Evolutionary conservation across 2,329 filamentous ascomycete genomes (phyloP).

Genomic region (Penicillium thymicola): DNA sequence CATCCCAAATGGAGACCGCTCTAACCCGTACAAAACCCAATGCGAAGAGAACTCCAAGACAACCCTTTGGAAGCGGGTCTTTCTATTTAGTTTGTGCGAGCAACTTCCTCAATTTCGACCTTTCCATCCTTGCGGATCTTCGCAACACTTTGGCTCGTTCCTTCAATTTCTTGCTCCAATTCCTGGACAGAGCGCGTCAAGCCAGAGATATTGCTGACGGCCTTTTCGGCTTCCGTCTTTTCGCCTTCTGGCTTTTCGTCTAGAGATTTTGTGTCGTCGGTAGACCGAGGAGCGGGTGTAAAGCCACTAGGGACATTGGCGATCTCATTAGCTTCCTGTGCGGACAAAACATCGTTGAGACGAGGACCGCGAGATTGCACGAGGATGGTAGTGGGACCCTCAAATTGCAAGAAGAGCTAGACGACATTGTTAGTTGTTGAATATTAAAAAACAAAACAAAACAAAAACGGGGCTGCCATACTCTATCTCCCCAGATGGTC

Average conservation of each 20-base stretch:
- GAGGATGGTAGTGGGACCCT: constrained; percentile 79
- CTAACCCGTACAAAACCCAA: constrained; percentile 15
- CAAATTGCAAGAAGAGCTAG: constrained; percentile 80
- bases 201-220: constrained; percentile 23
- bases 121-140: constrained; percentile 60
- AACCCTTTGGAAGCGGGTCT: constrained; percentile 7
- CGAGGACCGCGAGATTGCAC: constrained; percentile 82
- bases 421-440: constrained; percentile 1
- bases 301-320: constrained; percentile 75
- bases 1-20: constrained; percentile 17
- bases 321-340: constrained; percentile 82
- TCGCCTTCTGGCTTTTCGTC: constrained; percentile 5
- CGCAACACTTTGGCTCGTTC: constrained; percentile 45
- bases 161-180: constrained; percentile 31
- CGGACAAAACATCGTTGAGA: constrained; percentile 72
- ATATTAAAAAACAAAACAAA: neutral
- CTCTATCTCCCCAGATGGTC: constrained; percentile 87
- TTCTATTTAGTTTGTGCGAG: constrained; percentile 17
- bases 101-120: constrained; percentile 56
- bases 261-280: constrained; percentile 9
- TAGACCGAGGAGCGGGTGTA: constrained; percentile 54
- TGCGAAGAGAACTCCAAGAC: constrained; percentile 11
- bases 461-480: constrained; percentile 35
- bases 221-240: constrained; percentile 21
- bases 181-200: constrained; percentile 29